phyloP scores from a whole-genome alignment of 208 protist species.

The Acanthamoeba royreba region DNA sequence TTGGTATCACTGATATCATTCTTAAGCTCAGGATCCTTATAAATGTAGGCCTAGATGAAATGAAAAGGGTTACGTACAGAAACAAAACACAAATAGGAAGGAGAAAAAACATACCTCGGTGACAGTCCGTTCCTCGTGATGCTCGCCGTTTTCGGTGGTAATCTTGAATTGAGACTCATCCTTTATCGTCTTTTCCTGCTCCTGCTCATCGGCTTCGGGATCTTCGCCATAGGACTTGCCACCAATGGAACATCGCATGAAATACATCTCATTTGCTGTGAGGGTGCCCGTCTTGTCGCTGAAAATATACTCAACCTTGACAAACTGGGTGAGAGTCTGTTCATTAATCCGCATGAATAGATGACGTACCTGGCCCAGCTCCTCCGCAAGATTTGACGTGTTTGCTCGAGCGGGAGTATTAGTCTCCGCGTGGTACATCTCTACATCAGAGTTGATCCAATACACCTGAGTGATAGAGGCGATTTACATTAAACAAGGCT shows the following conservation, averaged over 20 bases:
- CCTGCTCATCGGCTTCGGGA: background rate
- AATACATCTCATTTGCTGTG: constrained; percentile 82
- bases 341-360: background rate
- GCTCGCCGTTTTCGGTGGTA: background rate
- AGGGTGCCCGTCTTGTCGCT: constrained; percentile 87
- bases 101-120: background rate
- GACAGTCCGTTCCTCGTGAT: background rate
- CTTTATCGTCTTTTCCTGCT: background rate
- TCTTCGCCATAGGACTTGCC: constrained; percentile 49
- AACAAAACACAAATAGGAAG: background rate
- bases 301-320: constrained; percentile 69
- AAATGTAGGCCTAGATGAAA: background rate
- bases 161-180: background rate
- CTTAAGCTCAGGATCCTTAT: background rate
- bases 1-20: background rate
- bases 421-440: constrained; percentile 68
- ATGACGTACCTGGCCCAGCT: constrained; percentile 73
- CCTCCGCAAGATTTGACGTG: constrained; percentile 82
- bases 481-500: background rate
- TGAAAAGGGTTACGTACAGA: background rate
- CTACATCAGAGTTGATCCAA: constrained; percentile 51
- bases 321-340: background rate
- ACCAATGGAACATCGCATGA: constrained; percentile 69
- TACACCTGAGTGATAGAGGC: background rate
- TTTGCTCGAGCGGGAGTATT: constrained; percentile 74